Base-by-base conservation (phyloP, 768 basidiomycete genomes). In the Amanita rubescens region DNA sequence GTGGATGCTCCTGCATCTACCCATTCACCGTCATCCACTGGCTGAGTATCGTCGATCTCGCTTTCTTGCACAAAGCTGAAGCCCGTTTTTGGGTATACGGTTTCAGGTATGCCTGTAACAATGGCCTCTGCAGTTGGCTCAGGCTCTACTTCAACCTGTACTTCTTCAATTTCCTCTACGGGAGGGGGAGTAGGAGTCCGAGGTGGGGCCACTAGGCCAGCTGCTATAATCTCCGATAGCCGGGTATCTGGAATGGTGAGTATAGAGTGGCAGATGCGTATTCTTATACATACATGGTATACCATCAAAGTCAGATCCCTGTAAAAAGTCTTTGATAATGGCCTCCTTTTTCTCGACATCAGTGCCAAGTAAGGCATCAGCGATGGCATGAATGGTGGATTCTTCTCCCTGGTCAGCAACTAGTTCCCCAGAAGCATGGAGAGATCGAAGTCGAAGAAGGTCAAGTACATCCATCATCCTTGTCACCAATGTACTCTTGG, bases 11-110 rank as follows among this genome's bases (percentile, higher is more conserved):
- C 68, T 47, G 62, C 68, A 60, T 84, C 78, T 9, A 79, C 76
- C 77, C 78, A 82, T 61, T 84, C 82, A 7, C 71, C 72, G 25
- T 63, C 72, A 19, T 79, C 72, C 53, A 83, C 81, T 32, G 80
- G 77, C 10, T 73, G 60, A 19, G n/a, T n/a, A n/a, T n/a, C n/a
- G n/a, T n/a, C n/a, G n/a, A 90, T 73, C 60, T 91, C 89, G 65
- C 88, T 90, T 54, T 78, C 85, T 66, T 89, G 84, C 71, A 92
- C 85, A 67, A 91, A 92, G 61, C 79, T 80, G 75, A 90, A 85
- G 67, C 82, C 79, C 52, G 75, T 75, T 0, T 82, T 71, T 6
- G 68, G 63, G 59, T 67, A 66, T 60, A 67, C 62, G 45, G 57
- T 60, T 24, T 64, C 65, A 12, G 79, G 72, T 41, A 79, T 67